phyloP scores from a whole-genome alignment of 1,284 basidiomycete species.

The Ustilago trichophora region DNA sequence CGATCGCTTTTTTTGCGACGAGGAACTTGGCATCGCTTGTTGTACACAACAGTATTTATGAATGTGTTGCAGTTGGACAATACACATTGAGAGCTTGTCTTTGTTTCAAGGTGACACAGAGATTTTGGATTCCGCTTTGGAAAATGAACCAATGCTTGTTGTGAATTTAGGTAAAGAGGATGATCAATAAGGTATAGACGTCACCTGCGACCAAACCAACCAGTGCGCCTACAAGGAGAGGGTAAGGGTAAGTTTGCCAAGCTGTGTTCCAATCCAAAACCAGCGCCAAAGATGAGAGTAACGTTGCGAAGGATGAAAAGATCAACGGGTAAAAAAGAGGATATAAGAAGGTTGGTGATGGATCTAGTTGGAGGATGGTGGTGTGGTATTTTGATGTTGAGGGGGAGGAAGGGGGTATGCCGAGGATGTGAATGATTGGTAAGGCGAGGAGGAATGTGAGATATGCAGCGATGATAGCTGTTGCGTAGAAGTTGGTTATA shows the following conservation, averaged over 20 bases:
- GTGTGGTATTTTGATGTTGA: neutral
- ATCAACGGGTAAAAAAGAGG: constrained; percentile 26
- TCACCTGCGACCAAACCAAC: constrained; percentile 7
- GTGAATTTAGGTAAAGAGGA: constrained; percentile 18
- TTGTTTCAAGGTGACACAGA: too few species aligned
- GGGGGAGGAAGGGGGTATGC: constrained; percentile 1
- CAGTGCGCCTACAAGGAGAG: constrained; percentile 14
- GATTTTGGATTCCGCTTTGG: too few species aligned
- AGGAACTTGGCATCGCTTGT: too few species aligned
- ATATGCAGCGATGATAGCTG: constrained; percentile 3
- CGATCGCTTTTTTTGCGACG: too few species aligned
- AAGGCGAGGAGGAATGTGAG: constrained; percentile 12
- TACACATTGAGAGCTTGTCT: too few species aligned
- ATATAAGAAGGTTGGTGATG: constrained; percentile 11
- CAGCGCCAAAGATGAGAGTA: neutral
- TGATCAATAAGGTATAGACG: constrained; percentile 2
- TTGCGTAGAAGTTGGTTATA: too few species aligned
- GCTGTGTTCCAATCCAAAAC: constrained; percentile 24
- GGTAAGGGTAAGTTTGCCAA: constrained; percentile 43
- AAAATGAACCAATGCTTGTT: too few species aligned
- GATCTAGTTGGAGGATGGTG: constrained; percentile 6
- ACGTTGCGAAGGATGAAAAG: too few species aligned
- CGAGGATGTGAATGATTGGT: constrained; percentile 12
- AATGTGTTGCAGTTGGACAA: too few species aligned
- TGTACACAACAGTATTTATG: too few species aligned